Percentiles rank a stretch among this genome's conserved stretches.
These are phyloP conservation scores for Vaccinium corymbosum DNA, from an alignment of 148 eudicot genomes.

Conservation along the genomic window DNA sequence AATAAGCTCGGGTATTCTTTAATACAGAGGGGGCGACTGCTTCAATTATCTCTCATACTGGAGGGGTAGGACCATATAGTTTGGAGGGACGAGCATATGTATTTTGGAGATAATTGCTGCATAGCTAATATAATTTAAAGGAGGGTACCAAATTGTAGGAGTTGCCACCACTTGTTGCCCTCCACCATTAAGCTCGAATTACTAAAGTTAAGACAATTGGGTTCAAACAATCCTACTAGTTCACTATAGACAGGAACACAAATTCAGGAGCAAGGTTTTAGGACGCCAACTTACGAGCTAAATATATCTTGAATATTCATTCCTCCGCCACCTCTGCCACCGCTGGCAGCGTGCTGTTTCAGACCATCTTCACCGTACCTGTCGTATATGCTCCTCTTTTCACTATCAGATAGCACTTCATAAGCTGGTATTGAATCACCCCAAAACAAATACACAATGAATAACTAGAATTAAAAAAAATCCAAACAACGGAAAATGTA, in stretches of 20 bases:
- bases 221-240: neutral
- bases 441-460: slow-evolving; percentile 13
- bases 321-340: slow-evolving; percentile 88
- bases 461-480: neutral
- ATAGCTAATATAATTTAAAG: neutral
- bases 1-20: no score
- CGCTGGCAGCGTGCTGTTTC: slow-evolving; percentile 78
- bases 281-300: slow-evolving; percentile 57
- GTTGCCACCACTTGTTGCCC: neutral
- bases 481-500: neutral
- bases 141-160: no score
- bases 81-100: neutral
- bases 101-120: neutral
- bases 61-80: neutral
- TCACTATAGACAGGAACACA: neutral
- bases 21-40: neutral
- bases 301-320: slow-evolving; percentile 89
- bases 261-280: neutral
- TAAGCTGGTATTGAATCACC: slow-evolving; percentile 53
- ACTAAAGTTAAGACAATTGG: neutral
- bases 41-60: neutral
- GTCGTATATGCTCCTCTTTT: slow-evolving; percentile 88
- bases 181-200: neutral
- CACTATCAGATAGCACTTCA: slow-evolving; percentile 86
- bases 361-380: slow-evolving; percentile 96